Conservation (phyloP, 805 yeast genomes). For the Lipomyces yamadae region DNA sequence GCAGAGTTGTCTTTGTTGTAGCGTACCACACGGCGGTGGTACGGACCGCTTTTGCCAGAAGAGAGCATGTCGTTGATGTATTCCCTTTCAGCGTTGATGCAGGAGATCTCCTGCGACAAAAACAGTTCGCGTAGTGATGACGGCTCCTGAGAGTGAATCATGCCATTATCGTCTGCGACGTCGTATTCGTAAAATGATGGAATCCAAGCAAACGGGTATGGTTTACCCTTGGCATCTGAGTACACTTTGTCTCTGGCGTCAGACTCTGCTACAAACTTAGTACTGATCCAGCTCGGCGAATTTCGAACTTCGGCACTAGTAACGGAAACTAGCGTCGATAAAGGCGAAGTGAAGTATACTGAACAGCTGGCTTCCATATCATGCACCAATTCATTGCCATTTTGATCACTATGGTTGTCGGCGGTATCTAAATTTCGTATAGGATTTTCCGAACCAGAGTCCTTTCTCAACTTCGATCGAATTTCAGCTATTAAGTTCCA, state of each 20-base stretch:
- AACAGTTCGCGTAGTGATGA: slow-evolving; percentile 4
- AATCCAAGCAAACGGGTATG: slow-evolving; percentile 10
- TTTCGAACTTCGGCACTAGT: not conserved
- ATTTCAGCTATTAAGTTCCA: not conserved
- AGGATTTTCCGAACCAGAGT: not conserved
- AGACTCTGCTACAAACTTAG: not conserved
- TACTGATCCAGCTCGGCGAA: not conserved
- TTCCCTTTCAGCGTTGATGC: not conserved
- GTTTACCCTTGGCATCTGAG: not conserved
- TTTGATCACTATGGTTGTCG: not conserved
- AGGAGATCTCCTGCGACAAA: not conserved
- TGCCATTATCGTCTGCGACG: not conserved
- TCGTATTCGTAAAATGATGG: not conserved
- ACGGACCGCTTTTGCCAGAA: not conserved
- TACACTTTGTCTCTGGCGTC: not conserved
- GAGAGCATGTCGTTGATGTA: slow-evolving; percentile 5
- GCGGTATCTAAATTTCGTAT: not conserved
- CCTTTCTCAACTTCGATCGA: not conserved
- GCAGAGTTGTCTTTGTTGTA: slow-evolving; percentile 8
- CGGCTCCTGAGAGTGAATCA: not conserved
- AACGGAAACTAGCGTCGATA: not conserved
- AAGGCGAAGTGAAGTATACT: slow-evolving; percentile 8
- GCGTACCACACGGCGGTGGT: slow-evolving; percentile 9
- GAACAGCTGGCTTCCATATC: not conserved
- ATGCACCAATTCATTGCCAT: not conserved